phyloP scores from a whole-genome alignment of 257 asterid species.

The Solanum chilense region DNA sequence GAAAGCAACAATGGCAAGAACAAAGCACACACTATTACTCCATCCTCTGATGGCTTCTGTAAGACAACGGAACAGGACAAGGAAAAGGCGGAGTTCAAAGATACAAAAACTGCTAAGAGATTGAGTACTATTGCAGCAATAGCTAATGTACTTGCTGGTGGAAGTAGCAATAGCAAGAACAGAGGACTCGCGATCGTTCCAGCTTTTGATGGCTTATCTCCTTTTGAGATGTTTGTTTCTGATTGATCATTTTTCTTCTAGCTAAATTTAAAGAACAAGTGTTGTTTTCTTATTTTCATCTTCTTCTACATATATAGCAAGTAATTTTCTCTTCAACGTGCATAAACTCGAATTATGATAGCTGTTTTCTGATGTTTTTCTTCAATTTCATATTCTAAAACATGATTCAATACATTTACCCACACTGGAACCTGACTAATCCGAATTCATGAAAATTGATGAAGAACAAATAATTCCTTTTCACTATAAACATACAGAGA shows the following conservation, averaged over 20 bases:
- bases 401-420: neutral
- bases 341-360: neutral
- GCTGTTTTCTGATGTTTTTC: neutral
- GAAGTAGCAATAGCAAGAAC: neutral
- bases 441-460: neutral
- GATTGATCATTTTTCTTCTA: neutral
- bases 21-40: neutral
- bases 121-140: neutral
- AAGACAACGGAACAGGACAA: neutral
- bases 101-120: neutral
- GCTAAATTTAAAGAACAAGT: neutral
- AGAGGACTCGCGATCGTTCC: neutral
- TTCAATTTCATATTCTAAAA: neutral
- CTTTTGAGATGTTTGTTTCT: neutral
- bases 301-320: neutral
- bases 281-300: neutral
- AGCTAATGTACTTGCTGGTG: neutral
- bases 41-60: neutral
- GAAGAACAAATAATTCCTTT: neutral
- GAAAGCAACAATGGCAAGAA: neutral
- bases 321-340: neutral
- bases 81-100: too few species aligned
- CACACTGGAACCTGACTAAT: neutral
- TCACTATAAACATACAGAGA: neutral
- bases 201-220: neutral